A percentile compares a stretch with the other conserved stretches of the same genome.
Evolutionary conservation across 2,329 filamentous ascomycete genomes (phyloP).

Genomic region (Sporothrix brunneoviolacea): DNA sequence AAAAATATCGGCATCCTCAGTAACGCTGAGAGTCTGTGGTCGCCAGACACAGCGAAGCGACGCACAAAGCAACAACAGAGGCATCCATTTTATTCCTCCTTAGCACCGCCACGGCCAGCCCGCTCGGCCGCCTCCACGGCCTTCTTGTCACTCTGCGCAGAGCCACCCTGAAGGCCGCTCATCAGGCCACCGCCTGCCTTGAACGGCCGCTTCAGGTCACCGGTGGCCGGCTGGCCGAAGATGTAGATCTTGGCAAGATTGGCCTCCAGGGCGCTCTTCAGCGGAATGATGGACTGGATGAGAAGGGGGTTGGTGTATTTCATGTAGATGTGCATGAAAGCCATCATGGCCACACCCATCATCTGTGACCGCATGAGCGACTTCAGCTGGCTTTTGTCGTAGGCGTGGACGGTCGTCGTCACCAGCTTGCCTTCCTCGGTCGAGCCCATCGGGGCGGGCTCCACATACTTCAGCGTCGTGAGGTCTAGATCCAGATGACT

Average conservation of each 20-base stretch:
- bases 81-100: conserved; percentile 72
- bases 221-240: conserved; percentile 75
- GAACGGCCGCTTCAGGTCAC: conserved; percentile 93
- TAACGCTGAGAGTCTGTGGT: too few species aligned
- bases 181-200: conserved; percentile 80
- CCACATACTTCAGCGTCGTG: conserved; percentile 97
- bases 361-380: conserved; percentile 80
- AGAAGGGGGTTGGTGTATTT: conserved; percentile 99
- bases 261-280: conserved; percentile 91
- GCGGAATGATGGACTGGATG: conserved; percentile 96
- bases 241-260: conserved; percentile 96
- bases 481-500: too few species aligned
- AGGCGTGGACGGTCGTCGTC: conserved; percentile 92
- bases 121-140: conserved; percentile 74
- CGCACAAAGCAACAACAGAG: too few species aligned
- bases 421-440: conserved; percentile 92
- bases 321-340: conserved; percentile 97
- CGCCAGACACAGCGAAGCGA: too few species aligned
- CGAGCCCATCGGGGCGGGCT: conserved; percentile 88
- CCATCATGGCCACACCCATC: conserved; percentile 98
- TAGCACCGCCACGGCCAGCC: conserved; percentile 61
- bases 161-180: conserved; percentile 64
- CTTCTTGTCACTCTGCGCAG: conserved; percentile 88
- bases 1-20: too few species aligned
- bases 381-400: conserved; percentile 83